Evolutionary conservation across 1,284 basidiomycete species (phyloP).

Genomic region (Polyporus tsugae): DNA sequence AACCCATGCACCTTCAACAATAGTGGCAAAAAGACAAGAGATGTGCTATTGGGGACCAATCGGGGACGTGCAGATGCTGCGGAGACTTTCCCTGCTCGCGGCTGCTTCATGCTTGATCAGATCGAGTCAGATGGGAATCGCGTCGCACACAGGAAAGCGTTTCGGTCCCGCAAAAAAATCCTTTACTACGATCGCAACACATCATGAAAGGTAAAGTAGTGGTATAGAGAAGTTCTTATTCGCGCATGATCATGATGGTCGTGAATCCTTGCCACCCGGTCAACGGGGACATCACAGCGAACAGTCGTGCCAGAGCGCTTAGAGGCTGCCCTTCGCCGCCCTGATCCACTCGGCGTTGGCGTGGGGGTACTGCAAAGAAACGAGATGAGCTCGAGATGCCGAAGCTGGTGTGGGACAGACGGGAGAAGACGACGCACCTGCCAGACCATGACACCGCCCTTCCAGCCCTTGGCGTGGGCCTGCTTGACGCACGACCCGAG

Average conservation of each 20-base stretch:
- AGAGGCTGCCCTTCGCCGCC: constrained; percentile 21
- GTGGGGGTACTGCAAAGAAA: constrained; percentile 15
- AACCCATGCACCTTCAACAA: too few species aligned
- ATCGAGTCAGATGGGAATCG: too few species aligned
- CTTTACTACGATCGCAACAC: constrained; percentile 9
- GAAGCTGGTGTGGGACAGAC: too few species aligned
- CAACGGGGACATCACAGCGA: background rate
- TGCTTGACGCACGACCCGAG: constrained; percentile 63
- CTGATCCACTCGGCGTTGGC: constrained; percentile 27
- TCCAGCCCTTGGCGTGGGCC: constrained; percentile 65
- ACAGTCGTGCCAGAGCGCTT: background rate
- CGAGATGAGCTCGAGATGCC: too few species aligned
- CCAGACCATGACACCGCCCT: constrained; percentile 42
- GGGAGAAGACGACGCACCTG: constrained; percentile 6
- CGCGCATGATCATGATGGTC: constrained; percentile 2
- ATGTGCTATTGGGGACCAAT: too few species aligned
- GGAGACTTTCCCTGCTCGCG: too few species aligned
- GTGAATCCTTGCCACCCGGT: background rate
- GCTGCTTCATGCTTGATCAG: too few species aligned
- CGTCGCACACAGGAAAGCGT: constrained; percentile 5
- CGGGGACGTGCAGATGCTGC: too few species aligned
- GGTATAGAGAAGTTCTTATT: background rate
- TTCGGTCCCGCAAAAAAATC: constrained; percentile 1
- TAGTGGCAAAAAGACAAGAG: too few species aligned
- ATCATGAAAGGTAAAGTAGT: background rate